Conservation (phyloP, 257 asterid genomes). For the Solanum virginianum region DNA sequence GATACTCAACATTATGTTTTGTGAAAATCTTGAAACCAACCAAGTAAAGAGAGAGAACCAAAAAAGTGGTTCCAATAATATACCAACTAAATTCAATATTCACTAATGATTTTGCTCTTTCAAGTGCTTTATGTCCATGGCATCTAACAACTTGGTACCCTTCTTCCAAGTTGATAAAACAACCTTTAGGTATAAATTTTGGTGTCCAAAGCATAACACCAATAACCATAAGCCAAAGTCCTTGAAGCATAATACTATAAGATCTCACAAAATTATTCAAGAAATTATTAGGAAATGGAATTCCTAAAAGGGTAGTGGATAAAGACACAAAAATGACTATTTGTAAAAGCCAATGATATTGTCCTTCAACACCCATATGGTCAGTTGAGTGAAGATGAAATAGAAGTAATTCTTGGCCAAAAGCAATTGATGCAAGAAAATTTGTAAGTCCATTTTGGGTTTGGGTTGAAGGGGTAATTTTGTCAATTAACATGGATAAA, state of each 20-base stretch:
- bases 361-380: background rate
- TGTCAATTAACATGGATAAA: background rate
- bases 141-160: background rate
- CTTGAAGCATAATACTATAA: background rate
- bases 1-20: background rate
- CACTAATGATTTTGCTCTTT: background rate
- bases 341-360: background rate
- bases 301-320: background rate
- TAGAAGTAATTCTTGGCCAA: background rate
- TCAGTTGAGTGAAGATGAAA: background rate
- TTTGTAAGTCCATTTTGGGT: background rate
- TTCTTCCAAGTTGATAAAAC: background rate
- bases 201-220: background rate
- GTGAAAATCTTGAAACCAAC: background rate
- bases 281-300: background rate
- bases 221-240: background rate
- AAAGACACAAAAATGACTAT: background rate
- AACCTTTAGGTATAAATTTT: background rate
- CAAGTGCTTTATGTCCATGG: background rate
- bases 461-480: background rate
- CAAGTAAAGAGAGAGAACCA: background rate
- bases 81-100: background rate
- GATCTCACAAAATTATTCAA: background rate
- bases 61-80: background rate
- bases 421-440: background rate